Conservation (phyloP, 352 stramenopile species). For the Pythium phragmitis region DNA sequence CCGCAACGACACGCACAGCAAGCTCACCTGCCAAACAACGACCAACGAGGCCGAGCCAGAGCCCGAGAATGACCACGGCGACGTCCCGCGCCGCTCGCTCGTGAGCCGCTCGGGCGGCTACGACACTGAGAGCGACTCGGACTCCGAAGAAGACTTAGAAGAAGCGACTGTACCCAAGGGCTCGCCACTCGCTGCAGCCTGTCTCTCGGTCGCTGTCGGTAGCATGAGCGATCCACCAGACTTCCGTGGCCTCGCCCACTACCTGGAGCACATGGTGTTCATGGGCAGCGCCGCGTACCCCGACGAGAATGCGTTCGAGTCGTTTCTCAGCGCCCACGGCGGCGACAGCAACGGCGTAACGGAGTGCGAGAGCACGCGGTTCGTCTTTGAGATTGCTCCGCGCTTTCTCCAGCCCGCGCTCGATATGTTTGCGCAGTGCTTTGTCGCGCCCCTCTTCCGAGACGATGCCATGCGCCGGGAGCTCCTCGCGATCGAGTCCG, state of each 20-base stretch:
- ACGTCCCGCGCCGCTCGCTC: conserved; percentile 11
- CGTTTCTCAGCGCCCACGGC: conserved; percentile 69
- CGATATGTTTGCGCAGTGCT: conserved; percentile 90
- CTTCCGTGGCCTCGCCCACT: conserved; percentile 83
- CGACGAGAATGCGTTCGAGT: conserved; percentile 86
- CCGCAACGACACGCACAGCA: conserved; percentile 21
- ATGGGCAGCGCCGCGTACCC: conserved; percentile 90
- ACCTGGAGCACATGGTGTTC: conserved; percentile 97
- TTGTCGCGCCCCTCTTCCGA: conserved; percentile 70
- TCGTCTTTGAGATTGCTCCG: conserved; percentile 76
- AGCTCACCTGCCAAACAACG: background rate
- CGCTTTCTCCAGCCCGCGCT: conserved; percentile 37
- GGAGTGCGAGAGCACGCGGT: conserved; percentile 82
- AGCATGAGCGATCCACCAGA: conserved; percentile 36
- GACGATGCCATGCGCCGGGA: conserved; percentile 55
- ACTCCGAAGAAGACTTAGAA: conserved; percentile 16
- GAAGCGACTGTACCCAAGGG: conserved; percentile 9
- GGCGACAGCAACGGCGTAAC: conserved; percentile 85
- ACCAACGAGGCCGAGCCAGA: conserved; percentile 24
- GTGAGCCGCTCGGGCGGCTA: conserved; percentile 26
- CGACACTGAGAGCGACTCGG: conserved; percentile 30
- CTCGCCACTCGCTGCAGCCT: conserved; percentile 29
- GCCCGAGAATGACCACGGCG: conserved; percentile 26
- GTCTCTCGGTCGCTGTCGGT: conserved; percentile 39
- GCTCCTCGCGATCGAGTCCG: conserved; percentile 58